Evolutionary conservation across 306 rosid genomes (phyloP).

Genomic region (Begonia peltatifolia): DNA sequence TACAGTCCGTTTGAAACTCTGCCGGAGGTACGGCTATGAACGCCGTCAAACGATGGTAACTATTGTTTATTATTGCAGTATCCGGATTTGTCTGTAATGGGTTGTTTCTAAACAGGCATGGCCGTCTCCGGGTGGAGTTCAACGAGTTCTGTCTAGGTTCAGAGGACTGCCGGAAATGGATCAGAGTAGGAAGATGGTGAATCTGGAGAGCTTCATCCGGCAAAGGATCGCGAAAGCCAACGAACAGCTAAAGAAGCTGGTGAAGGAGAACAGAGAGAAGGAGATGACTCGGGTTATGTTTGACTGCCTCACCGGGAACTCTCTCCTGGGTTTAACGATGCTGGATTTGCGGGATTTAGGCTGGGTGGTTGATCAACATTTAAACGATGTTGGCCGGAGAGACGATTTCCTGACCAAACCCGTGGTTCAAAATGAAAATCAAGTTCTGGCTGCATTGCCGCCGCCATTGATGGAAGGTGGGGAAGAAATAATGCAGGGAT

Average conservation of each 20-base stretch:
- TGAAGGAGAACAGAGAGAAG: slow-evolving; percentile 16
- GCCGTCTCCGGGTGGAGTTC: not conserved
- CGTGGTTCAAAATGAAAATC: not conserved
- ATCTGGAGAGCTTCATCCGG: slow-evolving; percentile 18
- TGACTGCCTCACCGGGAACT: slow-evolving; percentile 3
- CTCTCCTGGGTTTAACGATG: slow-evolving; percentile 1
- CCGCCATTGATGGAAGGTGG: not conserved
- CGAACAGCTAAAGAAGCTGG: slow-evolving; percentile 16
- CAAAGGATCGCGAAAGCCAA: slow-evolving; percentile 16
- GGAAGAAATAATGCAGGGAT: not conserved
- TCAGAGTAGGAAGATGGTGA: slow-evolving; percentile 22
- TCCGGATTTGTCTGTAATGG: too few relatives aligned
- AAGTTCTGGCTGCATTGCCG: not conserved
- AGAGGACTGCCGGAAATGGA: slow-evolving; percentile 18
- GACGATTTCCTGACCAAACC: slow-evolving; percentile 2
- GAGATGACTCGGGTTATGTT: slow-evolving; percentile 17
- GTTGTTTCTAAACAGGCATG: too few relatives aligned
- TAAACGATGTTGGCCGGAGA: slow-evolving; percentile 8
- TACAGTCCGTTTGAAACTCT: slow-evolving; percentile 14
- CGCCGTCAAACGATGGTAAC: not conserved
- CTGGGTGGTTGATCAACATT: slow-evolving; percentile 12
- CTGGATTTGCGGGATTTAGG: slow-evolving; percentile 17
- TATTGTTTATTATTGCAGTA: too few relatives aligned
- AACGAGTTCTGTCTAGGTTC: slow-evolving; percentile 7
- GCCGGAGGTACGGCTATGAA: slow-evolving; percentile 25